phyloP scores from a whole-genome alignment of 177 flowering plant species.

The Vitis hybrid region DNA sequence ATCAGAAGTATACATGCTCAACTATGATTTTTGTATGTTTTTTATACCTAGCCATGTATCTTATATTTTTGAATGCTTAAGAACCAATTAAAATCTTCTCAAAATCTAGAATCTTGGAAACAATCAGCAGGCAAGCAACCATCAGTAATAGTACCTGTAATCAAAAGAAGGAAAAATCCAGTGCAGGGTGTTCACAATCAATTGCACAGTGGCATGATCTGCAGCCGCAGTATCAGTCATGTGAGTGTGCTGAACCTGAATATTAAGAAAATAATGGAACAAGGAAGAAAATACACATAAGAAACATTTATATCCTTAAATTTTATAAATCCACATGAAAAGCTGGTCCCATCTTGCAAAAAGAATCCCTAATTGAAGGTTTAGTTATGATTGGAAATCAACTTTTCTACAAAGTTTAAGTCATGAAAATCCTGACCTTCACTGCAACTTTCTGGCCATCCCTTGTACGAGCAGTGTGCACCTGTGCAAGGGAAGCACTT shows the following conservation, averaged over 20 bases:
- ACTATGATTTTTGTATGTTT: too few relatives aligned
- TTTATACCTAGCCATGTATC: too few relatives aligned
- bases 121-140: conserved; percentile 4
- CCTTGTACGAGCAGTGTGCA: conserved; percentile 80
- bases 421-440: conserved; percentile 50
- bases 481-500: conserved; percentile 99
- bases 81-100: background rate
- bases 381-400: background rate
- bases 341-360: background rate
- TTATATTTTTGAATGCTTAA: too few relatives aligned
- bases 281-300: conserved; percentile 4
- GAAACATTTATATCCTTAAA: background rate
- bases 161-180: conserved; percentile 84
- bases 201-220: conserved; percentile 82
- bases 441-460: conserved; percentile 97
- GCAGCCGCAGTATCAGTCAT: conserved; percentile 96
- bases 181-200: conserved; percentile 76
- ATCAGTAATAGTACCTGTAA: conserved; percentile 57
- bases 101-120: background rate
- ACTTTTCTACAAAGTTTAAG: background rate
- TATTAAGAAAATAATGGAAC: conserved; percentile 13
- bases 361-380: background rate
- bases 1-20: background rate
- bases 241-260: conserved; percentile 97
- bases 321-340: too few relatives aligned